phyloP scores from a whole-genome alignment of 441 rosid species.

The Metrosideros polymorpha region DNA sequence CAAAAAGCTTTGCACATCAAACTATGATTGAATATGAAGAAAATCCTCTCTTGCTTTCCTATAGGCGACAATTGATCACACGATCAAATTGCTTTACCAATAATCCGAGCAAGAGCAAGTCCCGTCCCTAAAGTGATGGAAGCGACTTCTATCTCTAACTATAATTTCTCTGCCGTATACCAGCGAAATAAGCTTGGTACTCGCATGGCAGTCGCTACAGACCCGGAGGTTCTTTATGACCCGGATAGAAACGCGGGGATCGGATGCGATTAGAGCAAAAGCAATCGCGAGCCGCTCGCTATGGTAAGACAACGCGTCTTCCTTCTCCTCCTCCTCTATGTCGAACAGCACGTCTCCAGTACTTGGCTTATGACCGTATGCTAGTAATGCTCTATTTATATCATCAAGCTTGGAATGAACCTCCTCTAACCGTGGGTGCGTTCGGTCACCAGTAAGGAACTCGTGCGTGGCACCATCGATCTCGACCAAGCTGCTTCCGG shows the following conservation, averaged over 20 bases:
- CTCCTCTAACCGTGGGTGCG: conserved; percentile 18
- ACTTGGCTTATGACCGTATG: conserved; percentile 23
- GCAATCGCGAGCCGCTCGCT: conserved; percentile 38
- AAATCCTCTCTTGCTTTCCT: background rate
- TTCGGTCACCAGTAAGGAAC: conserved; percentile 22
- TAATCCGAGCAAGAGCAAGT: conserved; percentile 30
- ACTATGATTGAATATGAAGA: background rate
- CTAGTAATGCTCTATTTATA: conserved; percentile 8
- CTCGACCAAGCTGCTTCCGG: conserved; percentile 39
- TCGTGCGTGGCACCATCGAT: conserved; percentile 28
- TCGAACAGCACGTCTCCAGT: conserved; percentile 24
- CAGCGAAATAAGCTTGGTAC: conserved; percentile 20
- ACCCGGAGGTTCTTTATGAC: conserved; percentile 32
- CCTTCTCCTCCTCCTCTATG: conserved; percentile 34
- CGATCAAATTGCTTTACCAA: conserved; percentile 13
- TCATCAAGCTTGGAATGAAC: conserved; percentile 30
- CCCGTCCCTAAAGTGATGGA: conserved; percentile 27
- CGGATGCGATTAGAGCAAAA: conserved; percentile 19
- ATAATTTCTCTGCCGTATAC: conserved; percentile 20
- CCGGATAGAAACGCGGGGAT: conserved; percentile 9
- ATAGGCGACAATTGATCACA: background rate
- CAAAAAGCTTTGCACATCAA: background rate
- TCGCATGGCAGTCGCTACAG: conserved; percentile 29
- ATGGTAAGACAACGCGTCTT: conserved; percentile 21
- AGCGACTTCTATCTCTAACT: conserved; percentile 26